These are phyloP conservation scores for Monosporozyma servazzii DNA, from an alignment of 805 yeast species.

Conservation along the genomic window DNA sequence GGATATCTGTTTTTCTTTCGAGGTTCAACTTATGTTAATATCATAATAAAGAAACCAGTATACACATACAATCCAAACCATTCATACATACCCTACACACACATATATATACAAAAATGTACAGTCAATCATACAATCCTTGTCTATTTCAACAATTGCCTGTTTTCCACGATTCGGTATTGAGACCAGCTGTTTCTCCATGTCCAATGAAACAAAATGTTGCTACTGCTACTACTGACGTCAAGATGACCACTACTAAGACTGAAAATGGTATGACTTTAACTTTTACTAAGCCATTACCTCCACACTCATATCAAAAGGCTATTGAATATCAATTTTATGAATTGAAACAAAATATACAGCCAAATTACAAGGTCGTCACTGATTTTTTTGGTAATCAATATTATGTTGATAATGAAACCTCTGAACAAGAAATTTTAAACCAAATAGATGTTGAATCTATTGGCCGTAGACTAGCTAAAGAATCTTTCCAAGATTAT, in stretches of 20 bases:
- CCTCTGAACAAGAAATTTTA: conserved; percentile 17
- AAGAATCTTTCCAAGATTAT: conserved; percentile 21
- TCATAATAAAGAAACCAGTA: background rate
- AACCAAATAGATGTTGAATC: conserved; percentile 14
- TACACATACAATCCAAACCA: background rate
- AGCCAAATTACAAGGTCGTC: conserved; percentile 17
- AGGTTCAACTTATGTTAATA: background rate
- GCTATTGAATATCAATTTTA: conserved; percentile 11
- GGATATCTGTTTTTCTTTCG: background rate
- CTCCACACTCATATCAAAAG: conserved; percentile 13
- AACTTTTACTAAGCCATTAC: conserved; percentile 14
- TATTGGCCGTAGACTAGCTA: conserved; percentile 17
- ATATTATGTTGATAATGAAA: conserved; percentile 22
- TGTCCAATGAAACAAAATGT: background rate
- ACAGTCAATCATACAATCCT: conserved; percentile 15
- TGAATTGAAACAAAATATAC: conserved; percentile 8
- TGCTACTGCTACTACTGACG: background rate
- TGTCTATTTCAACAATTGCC: conserved; percentile 22
- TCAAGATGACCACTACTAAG: background rate
- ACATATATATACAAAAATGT: conserved; percentile 10
- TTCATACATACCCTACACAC: background rate
- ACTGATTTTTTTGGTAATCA: conserved; percentile 25
- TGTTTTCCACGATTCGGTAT: conserved; percentile 4
- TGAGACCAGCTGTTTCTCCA: background rate
- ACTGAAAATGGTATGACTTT: conserved; percentile 7